phyloP scores from a whole-genome alignment of 2,329 filamentous ascomycete genomes.

The Setomelanomma holmii region DNA sequence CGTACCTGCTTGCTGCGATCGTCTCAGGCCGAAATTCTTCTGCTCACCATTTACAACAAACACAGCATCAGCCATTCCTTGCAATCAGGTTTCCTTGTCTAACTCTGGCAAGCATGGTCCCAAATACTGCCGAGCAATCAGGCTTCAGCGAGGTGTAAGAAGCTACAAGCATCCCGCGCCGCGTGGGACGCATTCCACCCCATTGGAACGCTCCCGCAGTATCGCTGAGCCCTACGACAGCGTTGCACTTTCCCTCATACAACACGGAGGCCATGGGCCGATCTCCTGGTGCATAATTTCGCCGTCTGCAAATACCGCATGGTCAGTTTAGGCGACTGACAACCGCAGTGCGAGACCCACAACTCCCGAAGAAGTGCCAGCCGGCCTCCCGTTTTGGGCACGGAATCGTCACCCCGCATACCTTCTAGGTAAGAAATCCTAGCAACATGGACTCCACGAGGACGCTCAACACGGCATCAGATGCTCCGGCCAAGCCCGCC shows the following conservation, averaged over 20 bases:
- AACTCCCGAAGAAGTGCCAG: conserved; percentile 23
- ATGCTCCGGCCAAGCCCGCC: conserved; percentile 34
- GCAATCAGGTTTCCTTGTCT: not conserved
- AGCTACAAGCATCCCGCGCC: conserved; percentile 6
- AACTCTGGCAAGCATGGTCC: not conserved
- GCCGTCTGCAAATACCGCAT: conserved; percentile 18
- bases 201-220: conserved; percentile 6
- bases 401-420: conserved; percentile 24
- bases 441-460: conserved; percentile 33
- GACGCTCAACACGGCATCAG: conserved; percentile 34
- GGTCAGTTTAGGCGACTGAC: conserved; percentile 14
- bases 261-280: conserved; percentile 39
- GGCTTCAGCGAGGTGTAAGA: too few species aligned
- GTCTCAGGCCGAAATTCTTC: too few species aligned
- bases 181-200: conserved; percentile 8
- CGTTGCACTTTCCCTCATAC: too few species aligned
- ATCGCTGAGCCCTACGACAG: conserved; percentile 3
- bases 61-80: not conserved
- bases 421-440: conserved; percentile 22
- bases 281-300: conserved; percentile 18
- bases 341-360: conserved; percentile 19
- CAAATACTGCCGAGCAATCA: too few species aligned
- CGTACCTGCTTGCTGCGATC: not conserved
- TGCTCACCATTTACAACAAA: too few species aligned
- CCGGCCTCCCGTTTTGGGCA: conserved; percentile 28